These are phyloP conservation scores for Candida berthetii DNA, from an alignment of 805 yeast genomes.

Conservation along the genomic window DNA sequence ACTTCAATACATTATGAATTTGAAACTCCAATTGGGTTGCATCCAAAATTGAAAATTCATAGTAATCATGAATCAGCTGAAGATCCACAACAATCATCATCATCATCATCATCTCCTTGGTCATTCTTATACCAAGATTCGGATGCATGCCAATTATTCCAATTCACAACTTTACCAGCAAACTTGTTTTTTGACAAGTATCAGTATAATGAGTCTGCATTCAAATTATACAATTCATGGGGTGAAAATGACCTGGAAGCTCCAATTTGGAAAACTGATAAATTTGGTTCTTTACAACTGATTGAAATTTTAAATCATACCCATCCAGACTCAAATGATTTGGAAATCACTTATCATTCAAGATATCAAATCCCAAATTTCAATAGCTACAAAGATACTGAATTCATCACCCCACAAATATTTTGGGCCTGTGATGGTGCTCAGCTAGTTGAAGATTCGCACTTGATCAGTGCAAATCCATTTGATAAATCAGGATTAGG, in stretches of 20 bases:
- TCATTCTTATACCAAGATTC: too few relatives aligned
- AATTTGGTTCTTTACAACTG: conserved; percentile 43
- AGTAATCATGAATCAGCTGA: too few relatives aligned
- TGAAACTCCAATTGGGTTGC: conserved; percentile 29
- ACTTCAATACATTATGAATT: conserved; percentile 6
- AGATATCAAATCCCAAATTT: conserved; percentile 37
- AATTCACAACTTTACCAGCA: conserved; percentile 36
- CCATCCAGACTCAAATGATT: conserved; percentile 9
- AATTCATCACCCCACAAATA: conserved; percentile 30
- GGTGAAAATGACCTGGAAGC: conserved; percentile 54
- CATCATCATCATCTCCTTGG: too few relatives aligned
- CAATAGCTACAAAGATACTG: conserved; percentile 13
- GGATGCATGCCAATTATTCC: conserved; percentile 34
- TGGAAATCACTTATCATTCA: conserved; percentile 42
- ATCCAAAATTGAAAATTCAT: conserved; percentile 24
- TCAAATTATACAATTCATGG: conserved; percentile 33
- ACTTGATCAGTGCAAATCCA: conserved; percentile 23
- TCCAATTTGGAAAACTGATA: conserved; percentile 40
- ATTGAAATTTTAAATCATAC: conserved; percentile 24
- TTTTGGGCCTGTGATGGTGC: conserved; percentile 45
- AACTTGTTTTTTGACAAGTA: conserved; percentile 48
- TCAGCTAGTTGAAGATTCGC: conserved; percentile 14
- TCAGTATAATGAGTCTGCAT: conserved; percentile 33
- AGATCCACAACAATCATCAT: too few relatives aligned
- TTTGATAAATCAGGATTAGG: conserved; percentile 33